Percentiles rank a stretch among this genome's conserved stretches.
phyloP scores from a whole-genome alignment of 352 stramenopile genomes.

The Blastocystis sp. region DNA sequence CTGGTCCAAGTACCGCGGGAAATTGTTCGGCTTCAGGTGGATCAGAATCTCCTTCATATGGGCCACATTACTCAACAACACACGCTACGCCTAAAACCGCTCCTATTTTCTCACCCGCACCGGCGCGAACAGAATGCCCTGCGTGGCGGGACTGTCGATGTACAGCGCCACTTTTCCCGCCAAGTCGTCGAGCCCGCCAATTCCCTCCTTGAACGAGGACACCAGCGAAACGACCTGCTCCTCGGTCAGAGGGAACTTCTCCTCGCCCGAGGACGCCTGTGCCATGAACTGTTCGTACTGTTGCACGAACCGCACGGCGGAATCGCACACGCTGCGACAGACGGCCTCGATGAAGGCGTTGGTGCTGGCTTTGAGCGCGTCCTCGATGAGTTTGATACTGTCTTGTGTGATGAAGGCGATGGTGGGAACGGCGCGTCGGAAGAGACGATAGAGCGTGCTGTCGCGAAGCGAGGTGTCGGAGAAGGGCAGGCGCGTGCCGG shows the following conservation, averaged over 20 bases:
- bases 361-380: constrained; percentile 32
- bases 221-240: constrained; percentile 49
- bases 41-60: constrained; percentile 62
- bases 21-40: constrained; percentile 60
- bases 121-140: constrained; percentile 60
- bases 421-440: constrained; percentile 1
- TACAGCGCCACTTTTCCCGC: constrained; percentile 63
- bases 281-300: constrained; percentile 62
- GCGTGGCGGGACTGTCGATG: constrained; percentile 57
- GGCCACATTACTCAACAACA: constrained; percentile 37
- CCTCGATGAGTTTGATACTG: constrained; percentile 3
- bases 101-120: constrained; percentile 25
- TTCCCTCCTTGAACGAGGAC: constrained; percentile 24
- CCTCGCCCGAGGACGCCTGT: constrained; percentile 1
- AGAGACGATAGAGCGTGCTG: constrained; percentile 32
- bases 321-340: constrained; percentile 8
- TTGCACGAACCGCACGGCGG: not conserved
- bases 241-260: constrained; percentile 45
- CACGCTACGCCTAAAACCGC: constrained; percentile 2
- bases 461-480: constrained; percentile 24
- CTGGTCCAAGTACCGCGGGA: constrained; percentile 61
- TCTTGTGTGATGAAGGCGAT: constrained; percentile 51
- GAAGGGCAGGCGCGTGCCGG: constrained; percentile 32
- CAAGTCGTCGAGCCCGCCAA: not conserved
- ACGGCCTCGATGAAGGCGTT: constrained; percentile 32